A percentile compares a stretch with the other conserved stretches of the same genome.
These are phyloP conservation scores for Pythium volutum DNA, from an alignment of 352 stramenopile genomes.

Conservation along the genomic window DNA sequence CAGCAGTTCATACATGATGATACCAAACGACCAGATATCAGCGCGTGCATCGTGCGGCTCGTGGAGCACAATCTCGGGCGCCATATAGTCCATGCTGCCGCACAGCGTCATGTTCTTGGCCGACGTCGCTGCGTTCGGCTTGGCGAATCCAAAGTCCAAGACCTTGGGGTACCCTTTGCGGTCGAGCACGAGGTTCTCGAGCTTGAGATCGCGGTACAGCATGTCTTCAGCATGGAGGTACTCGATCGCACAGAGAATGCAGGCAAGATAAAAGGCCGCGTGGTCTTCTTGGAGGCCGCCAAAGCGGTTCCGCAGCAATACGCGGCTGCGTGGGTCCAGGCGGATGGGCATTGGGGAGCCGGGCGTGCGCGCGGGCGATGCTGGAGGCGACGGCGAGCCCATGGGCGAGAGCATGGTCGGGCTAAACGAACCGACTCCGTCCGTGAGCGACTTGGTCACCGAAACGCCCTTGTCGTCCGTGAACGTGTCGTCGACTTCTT, in stretches of 20 bases:
- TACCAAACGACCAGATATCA: slow-evolving; percentile 81
- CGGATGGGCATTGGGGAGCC: slow-evolving; percentile 14
- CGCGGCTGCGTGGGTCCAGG: slow-evolving; percentile 32
- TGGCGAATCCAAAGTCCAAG: slow-evolving; percentile 78
- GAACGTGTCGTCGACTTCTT: slow-evolving; percentile 11
- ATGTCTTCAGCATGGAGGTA: slow-evolving; percentile 70
- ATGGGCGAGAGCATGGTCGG: slow-evolving; percentile 3
- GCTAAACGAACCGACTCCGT: slow-evolving; percentile 2
- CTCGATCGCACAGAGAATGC: slow-evolving; percentile 78
- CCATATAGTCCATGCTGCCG: slow-evolving; percentile 83
- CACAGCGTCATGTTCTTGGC: slow-evolving; percentile 71
- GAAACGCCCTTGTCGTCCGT: slow-evolving; percentile 7
- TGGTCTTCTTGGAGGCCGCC: slow-evolving; percentile 53
- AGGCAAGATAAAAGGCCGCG: slow-evolving; percentile 88
- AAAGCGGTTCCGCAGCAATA: slow-evolving; percentile 43
- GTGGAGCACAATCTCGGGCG: slow-evolving; percentile 66
- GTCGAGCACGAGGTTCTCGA: slow-evolving; percentile 89
- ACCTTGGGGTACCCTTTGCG: slow-evolving; percentile 85
- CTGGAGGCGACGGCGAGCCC: slow-evolving; percentile 12
- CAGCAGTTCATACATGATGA: slow-evolving; percentile 88
- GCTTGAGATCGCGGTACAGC: slow-evolving; percentile 90
- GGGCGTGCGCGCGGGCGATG: slow-evolving; percentile 10
- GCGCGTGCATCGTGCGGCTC: slow-evolving; percentile 61
- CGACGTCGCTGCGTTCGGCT: slow-evolving; percentile 47
- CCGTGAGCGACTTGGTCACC: neutral